Base-by-base conservation (phyloP, 371 early-diverging fungal species). In the Apophysomyces elegans region DNA sequence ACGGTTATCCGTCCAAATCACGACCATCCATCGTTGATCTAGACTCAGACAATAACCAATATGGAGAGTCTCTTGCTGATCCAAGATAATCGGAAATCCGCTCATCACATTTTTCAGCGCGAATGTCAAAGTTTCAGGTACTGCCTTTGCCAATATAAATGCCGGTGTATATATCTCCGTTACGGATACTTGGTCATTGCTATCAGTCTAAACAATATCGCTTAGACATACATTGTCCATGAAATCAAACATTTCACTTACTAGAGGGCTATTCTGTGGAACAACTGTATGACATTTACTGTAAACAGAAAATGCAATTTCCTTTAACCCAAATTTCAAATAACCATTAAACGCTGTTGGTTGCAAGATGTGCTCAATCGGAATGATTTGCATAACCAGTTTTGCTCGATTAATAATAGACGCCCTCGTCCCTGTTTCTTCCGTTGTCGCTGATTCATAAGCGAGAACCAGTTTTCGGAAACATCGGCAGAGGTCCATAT, bases 261-360 rank as follows among this genome's bases (percentile, higher is more conserved):
- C 70, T 50, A 67, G 64, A 36, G 37, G 37, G 43, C 63, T 65
- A 1, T 73, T 62, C 36, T 77, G 65, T 65, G 77, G 71, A 14
- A 84, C 71, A 58, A 84, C 68, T 41, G 79, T 38, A 54, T 75
- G 77, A 62, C 87, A 87, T 66, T 83, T 84, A 37, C 75, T 77
- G 57, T 87, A 89, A 8, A 87, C 87, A 7, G 87, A 77, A 50
- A 89, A 89, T 7, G 88, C 89, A 64, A 89, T 83, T 16, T 87
- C 85, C 58, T 83, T 81, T 12, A 87, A 67, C 7, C 87, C 86
- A 67, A 82, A 82, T 35, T 84, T 86, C 12, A 77, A 64, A 43
- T 79, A 82, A 0, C 86, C 85, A 32, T 85, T 83, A 75, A 84
- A 84, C 0, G 77, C 76, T 6, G 83, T 69, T 1, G 80, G 72